Conservation (phyloP, 495 filamentous ascomycete species). For the Saxophila tyrrhenica region DNA sequence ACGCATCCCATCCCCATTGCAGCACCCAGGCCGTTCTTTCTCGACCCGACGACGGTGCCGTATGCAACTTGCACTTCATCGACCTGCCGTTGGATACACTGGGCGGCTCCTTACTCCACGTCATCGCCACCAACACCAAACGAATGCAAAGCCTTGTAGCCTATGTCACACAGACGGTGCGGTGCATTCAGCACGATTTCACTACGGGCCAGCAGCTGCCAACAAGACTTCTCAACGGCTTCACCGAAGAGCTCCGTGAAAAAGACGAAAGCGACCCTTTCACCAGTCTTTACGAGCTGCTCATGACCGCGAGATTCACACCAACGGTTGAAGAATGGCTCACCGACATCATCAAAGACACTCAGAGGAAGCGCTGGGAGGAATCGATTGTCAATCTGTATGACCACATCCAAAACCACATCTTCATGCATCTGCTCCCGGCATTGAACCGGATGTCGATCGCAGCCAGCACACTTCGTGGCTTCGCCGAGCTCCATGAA, state of each 20-base stretch:
- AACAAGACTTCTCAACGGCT: conserved; percentile 57
- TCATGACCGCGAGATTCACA: conserved; percentile 72
- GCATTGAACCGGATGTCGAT: conserved; percentile 73
- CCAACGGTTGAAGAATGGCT: conserved; percentile 74
- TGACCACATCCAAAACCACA: conserved; percentile 60
- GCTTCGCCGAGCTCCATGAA: conserved; percentile 69
- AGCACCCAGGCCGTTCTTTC: conserved; percentile 59
- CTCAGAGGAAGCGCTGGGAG: conserved; percentile 92
- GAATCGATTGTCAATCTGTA: conserved; percentile 69
- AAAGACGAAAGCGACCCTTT: conserved; percentile 53
- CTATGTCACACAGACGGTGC: conserved; percentile 13
- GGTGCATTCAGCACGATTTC: conserved; percentile 16
- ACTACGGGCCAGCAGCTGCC: conserved; percentile 49
- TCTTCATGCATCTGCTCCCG: conserved; percentile 78
- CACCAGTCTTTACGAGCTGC: conserved; percentile 72
- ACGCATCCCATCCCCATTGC: conserved; percentile 61
- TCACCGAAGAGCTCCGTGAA: conserved; percentile 54
- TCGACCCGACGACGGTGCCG: background rate
- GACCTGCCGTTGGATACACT: conserved; percentile 9
- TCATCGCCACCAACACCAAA: conserved; percentile 15
- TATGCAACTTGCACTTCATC: background rate
- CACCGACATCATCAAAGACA: conserved; percentile 72
- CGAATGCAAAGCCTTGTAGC: conserved; percentile 4
- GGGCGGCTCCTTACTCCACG: conserved; percentile 7
- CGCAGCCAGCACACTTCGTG: conserved; percentile 73